Base-by-base conservation (phyloP, 768 basidiomycete genomes). In the Kwoniella dendrophila region DNA sequence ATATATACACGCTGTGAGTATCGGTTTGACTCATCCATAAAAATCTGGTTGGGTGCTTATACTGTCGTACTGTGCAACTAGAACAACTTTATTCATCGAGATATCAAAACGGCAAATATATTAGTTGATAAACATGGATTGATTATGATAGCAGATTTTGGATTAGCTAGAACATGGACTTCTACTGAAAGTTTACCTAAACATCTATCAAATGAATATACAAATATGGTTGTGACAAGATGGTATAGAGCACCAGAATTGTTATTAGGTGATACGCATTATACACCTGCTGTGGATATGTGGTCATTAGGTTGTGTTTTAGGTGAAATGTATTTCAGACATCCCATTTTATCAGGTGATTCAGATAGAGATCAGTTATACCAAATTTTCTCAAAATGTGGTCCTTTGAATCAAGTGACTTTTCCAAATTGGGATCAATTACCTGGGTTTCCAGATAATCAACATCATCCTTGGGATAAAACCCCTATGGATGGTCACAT, bases 211-310 rank as follows among this genome's bases (percentile, higher is more conserved):
- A 82, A 86, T 61, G 87, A 87, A 78, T 97, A 96, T 75, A 99
- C 96, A 0, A 94, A 95, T 73, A 94, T 90, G 83, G 96, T 99
- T 41, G 95, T 95, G 1, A 98, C 96, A 27, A 84, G 96, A 71
- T 99, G 96, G 96, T 99, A 98, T 76, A 87, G 96, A 32, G 96
- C 96, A 0, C 96, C 96, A 0, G 96, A 99, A 79, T 82, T 99
- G 1, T 82, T 99, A 12, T 82, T 99, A 14, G 93, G 94, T 40
- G 89, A 90, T 16, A 83, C 87, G 47, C 86, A 90, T 63, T 98
- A 99, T 69, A 92, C 92, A 8, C 90, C 90, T 0, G 91, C 92
- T 69, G 88, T 99, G 43, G 96, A 99, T 78, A 88, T 99, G 71
- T 99, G 96, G 96, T 92, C 95, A 6, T 87, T 98, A 55, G 96